These are phyloP conservation scores for Microsporum ferrugineum DNA, from an alignment of 2,329 filamentous ascomycete species.

Conservation along the genomic window DNA sequence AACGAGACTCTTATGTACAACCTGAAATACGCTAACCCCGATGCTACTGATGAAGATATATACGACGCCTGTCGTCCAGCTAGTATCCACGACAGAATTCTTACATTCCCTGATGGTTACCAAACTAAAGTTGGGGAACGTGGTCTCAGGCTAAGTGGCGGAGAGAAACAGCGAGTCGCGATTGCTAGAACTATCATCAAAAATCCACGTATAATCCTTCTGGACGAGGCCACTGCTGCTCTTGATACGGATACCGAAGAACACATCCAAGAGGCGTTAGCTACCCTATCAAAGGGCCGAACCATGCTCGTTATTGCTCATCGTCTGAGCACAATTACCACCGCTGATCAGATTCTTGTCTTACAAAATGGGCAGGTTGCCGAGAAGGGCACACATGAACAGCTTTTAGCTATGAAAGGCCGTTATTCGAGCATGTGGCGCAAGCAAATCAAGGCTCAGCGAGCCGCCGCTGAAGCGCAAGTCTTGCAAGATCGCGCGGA, in stretches of 20 bases:
- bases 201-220: slow-evolving; percentile 78
- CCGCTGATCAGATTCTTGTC: slow-evolving; percentile 75
- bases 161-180: slow-evolving; percentile 86
- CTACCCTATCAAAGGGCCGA: slow-evolving; percentile 67
- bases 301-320: slow-evolving; percentile 95
- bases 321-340: slow-evolving; percentile 72
- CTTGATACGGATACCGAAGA: slow-evolving; percentile 87
- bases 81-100: slow-evolving; percentile 84
- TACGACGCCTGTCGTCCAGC: slow-evolving; percentile 72
- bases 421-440: slow-evolving; percentile 80
- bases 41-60: slow-evolving; percentile 69
- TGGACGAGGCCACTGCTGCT: slow-evolving; percentile 82
- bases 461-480: slow-evolving; percentile 51
- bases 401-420: slow-evolving; percentile 58
- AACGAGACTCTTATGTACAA: slow-evolving; percentile 95
- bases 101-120: slow-evolving; percentile 79
- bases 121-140: slow-evolving; percentile 84
- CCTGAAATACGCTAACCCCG: slow-evolving; percentile 73
- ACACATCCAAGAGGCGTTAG: slow-evolving; percentile 79
- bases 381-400: slow-evolving; percentile 67
- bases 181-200: slow-evolving; percentile 91
- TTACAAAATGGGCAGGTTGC: slow-evolving; percentile 63
- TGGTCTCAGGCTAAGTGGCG: slow-evolving; percentile 73
- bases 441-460: slow-evolving; percentile 71
- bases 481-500: slow-evolving; percentile 35